phyloP scores from a whole-genome alignment of 768 basidiomycete species.

The Flagelloscypha sp. region DNA sequence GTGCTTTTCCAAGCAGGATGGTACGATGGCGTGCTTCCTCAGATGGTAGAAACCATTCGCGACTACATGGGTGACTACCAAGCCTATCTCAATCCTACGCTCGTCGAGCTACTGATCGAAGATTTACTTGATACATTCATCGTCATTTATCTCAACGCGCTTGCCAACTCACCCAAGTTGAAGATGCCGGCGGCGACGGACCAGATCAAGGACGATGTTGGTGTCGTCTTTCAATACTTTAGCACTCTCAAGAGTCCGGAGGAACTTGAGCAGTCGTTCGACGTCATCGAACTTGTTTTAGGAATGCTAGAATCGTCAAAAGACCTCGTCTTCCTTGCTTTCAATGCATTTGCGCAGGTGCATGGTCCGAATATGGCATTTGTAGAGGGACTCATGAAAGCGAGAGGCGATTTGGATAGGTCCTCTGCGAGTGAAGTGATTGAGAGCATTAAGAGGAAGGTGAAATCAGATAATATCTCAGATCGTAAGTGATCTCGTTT shows the following conservation, averaged over 20 bases:
- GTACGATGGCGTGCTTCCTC: slow-evolving; percentile 85
- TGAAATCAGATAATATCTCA: slow-evolving; percentile 76
- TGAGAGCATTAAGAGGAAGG: slow-evolving; percentile 88
- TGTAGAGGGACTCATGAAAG: slow-evolving; percentile 84
- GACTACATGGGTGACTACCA: slow-evolving; percentile 98
- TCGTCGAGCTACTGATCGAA: slow-evolving; percentile 87
- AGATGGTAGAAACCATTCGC: slow-evolving; percentile 90
- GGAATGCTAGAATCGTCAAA: slow-evolving; percentile 79
- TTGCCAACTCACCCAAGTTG: slow-evolving; percentile 78
- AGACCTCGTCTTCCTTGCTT: slow-evolving; percentile 86
- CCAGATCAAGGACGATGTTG: slow-evolving; percentile 75
- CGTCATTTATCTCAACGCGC: slow-evolving; percentile 80
- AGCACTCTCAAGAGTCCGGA: slow-evolving; percentile 63
- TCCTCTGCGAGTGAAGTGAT: slow-evolving; percentile 82
- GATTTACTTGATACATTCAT: slow-evolving; percentile 89
- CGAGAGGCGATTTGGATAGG: slow-evolving; percentile 87
- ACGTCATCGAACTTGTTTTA: slow-evolving; percentile 78
- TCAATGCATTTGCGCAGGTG: slow-evolving; percentile 87
- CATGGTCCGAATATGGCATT: slow-evolving; percentile 91
- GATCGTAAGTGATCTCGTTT: slow-evolving; percentile 54
- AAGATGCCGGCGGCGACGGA: slow-evolving; percentile 81
- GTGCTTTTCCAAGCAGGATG: slow-evolving; percentile 74
- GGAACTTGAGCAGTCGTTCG: slow-evolving; percentile 78
- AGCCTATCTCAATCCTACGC: slow-evolving; percentile 78
- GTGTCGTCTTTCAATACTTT: slow-evolving; percentile 75